phyloP scores from a whole-genome alignment of 305 asterid genomes.

The Salvia sclarea region DNA sequence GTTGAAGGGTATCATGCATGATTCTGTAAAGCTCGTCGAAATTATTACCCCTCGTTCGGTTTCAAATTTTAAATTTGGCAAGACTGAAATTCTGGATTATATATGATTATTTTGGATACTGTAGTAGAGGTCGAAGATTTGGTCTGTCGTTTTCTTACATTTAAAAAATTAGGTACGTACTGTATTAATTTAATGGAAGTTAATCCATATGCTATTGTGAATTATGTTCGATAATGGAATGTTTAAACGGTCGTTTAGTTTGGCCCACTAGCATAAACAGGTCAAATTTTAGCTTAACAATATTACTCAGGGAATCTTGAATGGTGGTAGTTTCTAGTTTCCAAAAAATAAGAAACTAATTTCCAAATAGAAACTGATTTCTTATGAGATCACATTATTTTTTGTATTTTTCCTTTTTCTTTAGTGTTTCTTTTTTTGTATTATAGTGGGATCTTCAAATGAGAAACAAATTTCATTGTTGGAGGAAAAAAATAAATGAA shows the following conservation, averaged over 20 bases:
- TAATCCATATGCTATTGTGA: neutral
- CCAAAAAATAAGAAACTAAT: no score
- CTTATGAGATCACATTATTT: no score
- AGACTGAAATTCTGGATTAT: neutral
- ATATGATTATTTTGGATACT: slow-evolving; percentile 3
- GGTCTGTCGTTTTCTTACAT: slow-evolving; percentile 13
- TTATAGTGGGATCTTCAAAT: no score
- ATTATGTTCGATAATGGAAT: neutral
- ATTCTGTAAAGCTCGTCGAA: slow-evolving; percentile 16
- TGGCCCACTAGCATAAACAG: neutral
- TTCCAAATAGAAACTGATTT: no score
- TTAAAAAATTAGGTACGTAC: neutral
- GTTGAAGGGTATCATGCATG: slow-evolving; percentile 16
- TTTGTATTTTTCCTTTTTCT: no score
- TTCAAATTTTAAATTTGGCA: neutral
- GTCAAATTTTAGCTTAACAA: no score
- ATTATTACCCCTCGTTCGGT: slow-evolving; percentile 25
- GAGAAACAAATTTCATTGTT: no score
- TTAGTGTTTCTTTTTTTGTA: no score
- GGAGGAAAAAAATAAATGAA: no score
- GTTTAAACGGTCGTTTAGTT: neutral
- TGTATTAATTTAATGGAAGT: neutral
- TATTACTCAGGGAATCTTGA: no score
- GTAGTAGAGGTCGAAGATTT: neutral
- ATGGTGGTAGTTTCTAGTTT: no score